Percentiles rank a stretch among this genome's conserved stretches.
These are phyloP conservation scores for Hyaloscypha variabilis DNA, from an alignment of 495 filamentous ascomycete genomes.

Conservation along the genomic window DNA sequence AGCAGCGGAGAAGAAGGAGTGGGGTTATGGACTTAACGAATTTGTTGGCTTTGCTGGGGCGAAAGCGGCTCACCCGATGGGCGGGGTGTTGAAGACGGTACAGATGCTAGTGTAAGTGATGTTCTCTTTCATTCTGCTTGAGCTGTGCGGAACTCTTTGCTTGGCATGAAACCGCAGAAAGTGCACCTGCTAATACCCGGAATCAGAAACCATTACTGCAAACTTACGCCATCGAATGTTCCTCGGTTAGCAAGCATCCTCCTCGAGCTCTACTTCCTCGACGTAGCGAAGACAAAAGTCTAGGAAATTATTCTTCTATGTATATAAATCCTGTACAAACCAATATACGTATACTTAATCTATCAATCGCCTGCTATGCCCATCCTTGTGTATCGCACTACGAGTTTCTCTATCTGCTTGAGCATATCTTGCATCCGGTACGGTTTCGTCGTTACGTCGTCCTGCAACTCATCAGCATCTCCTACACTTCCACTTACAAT, in stretches of 20 bases:
- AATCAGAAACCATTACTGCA: constrained; percentile 27
- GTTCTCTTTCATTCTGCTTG: neutral
- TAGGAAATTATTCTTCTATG: neutral
- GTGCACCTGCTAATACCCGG: constrained; percentile 4
- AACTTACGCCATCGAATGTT: constrained; percentile 17
- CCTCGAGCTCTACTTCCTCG: constrained; percentile 29
- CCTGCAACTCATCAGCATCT: constrained; percentile 43
- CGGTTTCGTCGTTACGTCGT: constrained; percentile 83
- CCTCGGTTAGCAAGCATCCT: constrained; percentile 25
- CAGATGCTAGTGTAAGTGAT: constrained; percentile 29
- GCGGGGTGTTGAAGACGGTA: constrained; percentile 25
- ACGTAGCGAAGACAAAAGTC: constrained; percentile 11
- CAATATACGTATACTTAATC: neutral
- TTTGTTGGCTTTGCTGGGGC: constrained; percentile 27
- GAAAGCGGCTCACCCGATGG: constrained; percentile 20
- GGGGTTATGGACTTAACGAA: constrained; percentile 25
- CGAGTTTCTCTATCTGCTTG: constrained; percentile 58
- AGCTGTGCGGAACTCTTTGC: too few relatives aligned
- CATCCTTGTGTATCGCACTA: constrained; percentile 9
- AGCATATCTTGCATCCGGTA: constrained; percentile 73
- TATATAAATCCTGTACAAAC: neutral
- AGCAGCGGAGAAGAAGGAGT: constrained; percentile 11
- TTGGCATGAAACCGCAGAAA: neutral
- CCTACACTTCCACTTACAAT: constrained; percentile 17
- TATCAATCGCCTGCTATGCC: neutral